Base-by-base conservation (phyloP, 2,329 filamentous ascomycete genomes). In the Pseudogymnoascus verrucosus region DNA sequence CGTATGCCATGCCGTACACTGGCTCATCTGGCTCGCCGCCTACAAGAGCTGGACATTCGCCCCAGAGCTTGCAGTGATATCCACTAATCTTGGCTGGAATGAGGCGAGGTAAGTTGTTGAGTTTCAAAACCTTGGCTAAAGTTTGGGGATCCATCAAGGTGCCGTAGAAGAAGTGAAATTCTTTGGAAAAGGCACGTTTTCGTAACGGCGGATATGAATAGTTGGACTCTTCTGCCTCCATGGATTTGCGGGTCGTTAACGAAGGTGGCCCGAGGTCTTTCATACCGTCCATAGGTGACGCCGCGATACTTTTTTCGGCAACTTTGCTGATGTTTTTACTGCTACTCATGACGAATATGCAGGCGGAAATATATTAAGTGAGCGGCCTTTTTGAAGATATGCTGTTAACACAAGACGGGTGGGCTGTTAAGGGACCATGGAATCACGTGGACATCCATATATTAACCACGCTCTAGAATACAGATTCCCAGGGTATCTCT, bases 161-260 rank as follows among this genome's bases (percentile, higher is more conserved):
- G 60, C 73, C 72, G 42, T 74, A 74, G 66, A 74, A 69, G 57
- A 74, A 74, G 65, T 73, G 67, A 62, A 71, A 61, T 42, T 66
- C 69, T 31, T 66, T 68, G 44, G 65, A 63, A 54, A 71, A 73
- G 47, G 47, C 3, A 31, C 4, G 7, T 12, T 12, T n/a, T 5
- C 14, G 47, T 10, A n/a, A 3, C 1, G 47, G 10, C 4, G 47
- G 26, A 54, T 12, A 31, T 31, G 26, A 6, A 31, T 54, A 54
- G 10, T 19, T 31, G 7, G 47, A 16, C 10, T 54, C 1, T 31
- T n/a, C n/a, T 19, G 47, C 47, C 5, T 31, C 14, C 8, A 12
- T 5, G n/a, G 34, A 31, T 31, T 54, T 31, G 14, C 26, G 47
- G 10, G n/a, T 54, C 47, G 19, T 54, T 12, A 54, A 54, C 3